These are phyloP conservation scores for Agaricus sinodeliciosus DNA, from an alignment of 768 basidiomycete species.

Conservation along the genomic window DNA sequence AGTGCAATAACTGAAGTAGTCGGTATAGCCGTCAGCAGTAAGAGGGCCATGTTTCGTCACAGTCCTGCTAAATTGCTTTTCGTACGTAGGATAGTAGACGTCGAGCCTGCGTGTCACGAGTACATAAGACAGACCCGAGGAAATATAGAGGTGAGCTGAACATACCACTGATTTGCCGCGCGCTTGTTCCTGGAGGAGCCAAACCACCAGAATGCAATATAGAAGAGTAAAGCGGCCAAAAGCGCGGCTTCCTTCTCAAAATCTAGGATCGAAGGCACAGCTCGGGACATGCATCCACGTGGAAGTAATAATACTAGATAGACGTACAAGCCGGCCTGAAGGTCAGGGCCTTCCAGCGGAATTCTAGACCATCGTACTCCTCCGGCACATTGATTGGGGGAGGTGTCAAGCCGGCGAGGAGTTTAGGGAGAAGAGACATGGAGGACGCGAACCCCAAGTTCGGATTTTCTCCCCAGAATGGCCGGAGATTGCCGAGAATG, in stretches of 20 bases:
- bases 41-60: slow-evolving; percentile 39
- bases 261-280: slow-evolving; percentile 25
- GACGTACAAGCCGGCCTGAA: slow-evolving; percentile 75
- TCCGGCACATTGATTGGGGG: slow-evolving; percentile 44
- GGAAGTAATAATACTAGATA: not conserved
- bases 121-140: slow-evolving; percentile 11
- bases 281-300: not conserved
- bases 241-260: slow-evolving; percentile 64
- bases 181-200: slow-evolving; percentile 55
- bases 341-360: slow-evolving; percentile 64
- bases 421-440: slow-evolving; percentile 23
- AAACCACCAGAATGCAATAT: slow-evolving; percentile 48
- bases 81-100: slow-evolving; percentile 50
- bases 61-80: slow-evolving; percentile 72
- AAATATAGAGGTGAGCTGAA: slow-evolving; percentile 15
- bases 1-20: slow-evolving; percentile 84
- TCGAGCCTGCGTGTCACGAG: slow-evolving; percentile 40
- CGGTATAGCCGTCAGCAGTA: slow-evolving; percentile 63
- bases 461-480: not conserved
- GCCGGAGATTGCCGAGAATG: slow-evolving; percentile 5
- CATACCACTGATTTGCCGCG: slow-evolving; percentile 64
- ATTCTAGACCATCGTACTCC: slow-evolving; percentile 72
- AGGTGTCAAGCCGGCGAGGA: slow-evolving; percentile 44
- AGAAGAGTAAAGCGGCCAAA: slow-evolving; percentile 45
- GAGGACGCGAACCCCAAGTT: not conserved